These are phyloP conservation scores for Sporormia fimetaria DNA, from an alignment of 495 filamentous ascomycete species.

Conservation along the genomic window DNA sequence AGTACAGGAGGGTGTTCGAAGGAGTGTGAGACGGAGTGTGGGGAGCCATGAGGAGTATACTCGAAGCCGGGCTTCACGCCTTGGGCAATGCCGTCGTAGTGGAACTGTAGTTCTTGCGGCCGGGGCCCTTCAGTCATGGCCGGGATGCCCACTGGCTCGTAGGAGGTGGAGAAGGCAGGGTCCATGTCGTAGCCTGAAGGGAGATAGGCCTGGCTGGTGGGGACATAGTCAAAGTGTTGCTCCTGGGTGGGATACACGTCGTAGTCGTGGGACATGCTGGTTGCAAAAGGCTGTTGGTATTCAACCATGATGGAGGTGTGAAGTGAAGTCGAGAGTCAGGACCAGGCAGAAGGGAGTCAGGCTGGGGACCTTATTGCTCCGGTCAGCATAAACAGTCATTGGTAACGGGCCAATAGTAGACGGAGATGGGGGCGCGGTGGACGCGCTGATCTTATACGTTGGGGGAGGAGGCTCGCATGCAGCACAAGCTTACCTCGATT, in stretches of 20 bases:
- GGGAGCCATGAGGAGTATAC: constrained; percentile 27
- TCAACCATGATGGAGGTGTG: constrained; percentile 11
- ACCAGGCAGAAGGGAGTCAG: not conserved
- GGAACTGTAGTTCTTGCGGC: constrained; percentile 20
- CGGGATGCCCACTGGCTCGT: constrained; percentile 11
- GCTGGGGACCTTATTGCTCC: constrained; percentile 4
- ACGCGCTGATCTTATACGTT: constrained; percentile 11
- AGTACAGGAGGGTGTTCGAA: constrained; percentile 39
- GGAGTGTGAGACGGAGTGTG: constrained; percentile 28
- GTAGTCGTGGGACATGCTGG: constrained; percentile 27
- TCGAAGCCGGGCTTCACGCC: constrained; percentile 21
- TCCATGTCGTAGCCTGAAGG: constrained; percentile 19
- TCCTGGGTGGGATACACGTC: constrained; percentile 25
- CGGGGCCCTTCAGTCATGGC: constrained; percentile 19
- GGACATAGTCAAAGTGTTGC: constrained; percentile 15
- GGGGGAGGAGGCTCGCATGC: constrained; percentile 17
- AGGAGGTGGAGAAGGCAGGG: constrained; percentile 14
- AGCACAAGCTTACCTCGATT: constrained; percentile 23
- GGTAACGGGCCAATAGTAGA: constrained; percentile 5
- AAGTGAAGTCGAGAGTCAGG: constrained; percentile 15
- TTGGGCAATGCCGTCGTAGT: constrained; percentile 25
- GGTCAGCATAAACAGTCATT: constrained; percentile 18
- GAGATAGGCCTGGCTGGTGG: constrained; percentile 20
- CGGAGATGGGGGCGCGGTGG: constrained; percentile 8
- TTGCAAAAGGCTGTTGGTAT: no score